Conservation (phyloP, 257 asterid species). For the Solanum peruvianum region DNA sequence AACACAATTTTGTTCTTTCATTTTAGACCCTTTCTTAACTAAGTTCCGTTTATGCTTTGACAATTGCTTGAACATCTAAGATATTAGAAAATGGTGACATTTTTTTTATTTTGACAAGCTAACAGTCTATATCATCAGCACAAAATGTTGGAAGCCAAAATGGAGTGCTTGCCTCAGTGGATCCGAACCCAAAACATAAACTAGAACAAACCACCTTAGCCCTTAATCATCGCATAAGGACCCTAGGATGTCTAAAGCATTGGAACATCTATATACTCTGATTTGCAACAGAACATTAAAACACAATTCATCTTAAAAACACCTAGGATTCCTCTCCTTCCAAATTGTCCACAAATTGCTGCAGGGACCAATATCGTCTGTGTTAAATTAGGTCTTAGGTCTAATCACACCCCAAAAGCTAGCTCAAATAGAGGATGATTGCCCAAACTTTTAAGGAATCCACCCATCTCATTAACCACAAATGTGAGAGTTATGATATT, state of each 20-base stretch:
- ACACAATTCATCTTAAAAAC: neutral
- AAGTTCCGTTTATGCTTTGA: neutral
- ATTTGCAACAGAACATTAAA: neutral
- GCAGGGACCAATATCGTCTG: neutral
- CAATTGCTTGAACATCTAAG: neutral
- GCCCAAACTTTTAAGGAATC: neutral
- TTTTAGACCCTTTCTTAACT: neutral
- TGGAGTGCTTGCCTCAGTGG: neutral
- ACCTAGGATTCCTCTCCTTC: neutral
- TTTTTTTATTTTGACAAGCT: neutral
- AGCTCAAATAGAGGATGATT: neutral
- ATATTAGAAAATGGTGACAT: neutral
- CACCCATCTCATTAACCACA: neutral
- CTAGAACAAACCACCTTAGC: neutral
- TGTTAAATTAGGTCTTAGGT: neutral
- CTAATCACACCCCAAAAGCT: neutral
- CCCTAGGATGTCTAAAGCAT: neutral
- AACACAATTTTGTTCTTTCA: neutral
- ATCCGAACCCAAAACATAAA: neutral
- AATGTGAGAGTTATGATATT: neutral
- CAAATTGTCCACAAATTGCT: neutral
- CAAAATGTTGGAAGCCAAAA: neutral
- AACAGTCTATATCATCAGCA: neutral
- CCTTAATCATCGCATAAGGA: neutral
- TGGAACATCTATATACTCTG: neutral